Percentiles rank a stretch among this genome's conserved stretches.
Evolutionary conservation across 192 early-diverging fungal species (phyloP).

Genomic region (Gaertneriomyces semiglobifer): DNA sequence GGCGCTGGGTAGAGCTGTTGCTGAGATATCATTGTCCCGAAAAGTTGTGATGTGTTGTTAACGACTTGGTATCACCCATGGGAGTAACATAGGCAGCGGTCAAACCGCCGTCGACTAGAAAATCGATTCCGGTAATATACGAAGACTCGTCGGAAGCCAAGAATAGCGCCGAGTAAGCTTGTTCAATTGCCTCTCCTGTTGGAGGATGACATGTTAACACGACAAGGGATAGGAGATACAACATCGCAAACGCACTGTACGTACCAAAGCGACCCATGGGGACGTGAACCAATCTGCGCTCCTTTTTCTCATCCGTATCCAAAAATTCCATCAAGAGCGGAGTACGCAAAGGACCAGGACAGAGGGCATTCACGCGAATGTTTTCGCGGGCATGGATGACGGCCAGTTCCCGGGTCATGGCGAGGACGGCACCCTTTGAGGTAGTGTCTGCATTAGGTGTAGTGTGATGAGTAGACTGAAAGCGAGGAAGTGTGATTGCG

Average conservation of each 20-base stretch:
- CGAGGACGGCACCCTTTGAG: conserved; percentile 80
- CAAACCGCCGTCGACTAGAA: conserved; percentile 77
- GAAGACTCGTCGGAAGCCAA: conserved; percentile 75
- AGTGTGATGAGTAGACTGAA: not conserved
- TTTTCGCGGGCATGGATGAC: conserved; percentile 82
- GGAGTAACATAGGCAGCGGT: conserved; percentile 64
- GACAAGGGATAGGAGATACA: not conserved
- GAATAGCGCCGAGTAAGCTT: conserved; percentile 77
- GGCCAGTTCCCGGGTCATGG: conserved; percentile 82
- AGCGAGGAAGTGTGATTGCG: not conserved
- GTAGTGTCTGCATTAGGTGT: conserved; percentile 58
- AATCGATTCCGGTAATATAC: conserved; percentile 79
- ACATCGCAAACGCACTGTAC: not conserved
- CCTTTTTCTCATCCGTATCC: conserved; percentile 79
- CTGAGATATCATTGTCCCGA: conserved; percentile 33
- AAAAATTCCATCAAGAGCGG: conserved; percentile 80
- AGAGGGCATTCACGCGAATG: conserved; percentile 78
- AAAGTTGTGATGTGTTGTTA: conserved; percentile 8
- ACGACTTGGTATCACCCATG: conserved; percentile 17
- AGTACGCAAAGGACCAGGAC: conserved; percentile 76
- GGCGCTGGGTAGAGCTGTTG: no score
- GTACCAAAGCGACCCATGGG: conserved; percentile 80
- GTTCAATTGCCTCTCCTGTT: conserved; percentile 77
- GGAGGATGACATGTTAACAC: not conserved
- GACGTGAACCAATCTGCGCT: conserved; percentile 71